Evolutionary conservation across 139 green algal genomes (phyloP).

Genomic region (Tetraselmis chui): DNA sequence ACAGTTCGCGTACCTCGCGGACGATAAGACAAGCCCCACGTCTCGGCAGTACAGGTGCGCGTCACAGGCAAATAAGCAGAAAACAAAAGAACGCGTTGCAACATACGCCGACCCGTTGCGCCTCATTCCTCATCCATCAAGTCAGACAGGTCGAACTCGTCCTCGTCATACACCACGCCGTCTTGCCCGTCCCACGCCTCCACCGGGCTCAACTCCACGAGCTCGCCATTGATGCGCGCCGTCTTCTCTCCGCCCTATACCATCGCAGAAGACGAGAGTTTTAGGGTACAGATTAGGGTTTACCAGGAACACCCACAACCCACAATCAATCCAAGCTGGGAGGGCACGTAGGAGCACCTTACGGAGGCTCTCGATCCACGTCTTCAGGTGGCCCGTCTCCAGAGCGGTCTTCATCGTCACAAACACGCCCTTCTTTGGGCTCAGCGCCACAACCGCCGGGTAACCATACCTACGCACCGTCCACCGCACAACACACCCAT

Average conservation of each 20-base stretch:
- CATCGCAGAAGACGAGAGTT: constrained; percentile 4
- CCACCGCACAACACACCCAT: neutral
- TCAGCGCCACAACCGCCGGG: constrained; percentile 68
- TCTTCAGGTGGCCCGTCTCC: neutral
- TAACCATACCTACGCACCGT: constrained; percentile 41
- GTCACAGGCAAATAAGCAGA: too few relatives aligned
- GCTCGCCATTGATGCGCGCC: constrained; percentile 13
- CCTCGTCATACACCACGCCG: constrained; percentile 47
- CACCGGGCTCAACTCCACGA: constrained; percentile 19
- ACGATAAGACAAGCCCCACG: too few relatives aligned
- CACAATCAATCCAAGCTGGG: too few relatives aligned
- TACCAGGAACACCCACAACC: too few relatives aligned
- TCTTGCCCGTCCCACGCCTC: constrained; percentile 78
- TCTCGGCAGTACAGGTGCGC: too few relatives aligned
- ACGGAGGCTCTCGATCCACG: constrained; percentile 14
- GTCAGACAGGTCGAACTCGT: constrained; percentile 84
- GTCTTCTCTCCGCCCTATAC: constrained; percentile 27
- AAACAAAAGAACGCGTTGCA: too few relatives aligned
- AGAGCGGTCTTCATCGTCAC: constrained; percentile 26
- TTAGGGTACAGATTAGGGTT: neutral
- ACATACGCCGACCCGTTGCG: too few relatives aligned
- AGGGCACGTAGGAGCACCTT: constrained; percentile 12
- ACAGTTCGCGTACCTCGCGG: too few relatives aligned
- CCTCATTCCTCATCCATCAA: constrained; percentile 50
- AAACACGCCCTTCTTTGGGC: constrained; percentile 45